A percentile compares a stretch with the other conserved stretches of the same genome.
These are phyloP conservation scores for Cytospora piceicola DNA, from an alignment of 2,329 filamentous ascomycete species.

Conservation along the genomic window DNA sequence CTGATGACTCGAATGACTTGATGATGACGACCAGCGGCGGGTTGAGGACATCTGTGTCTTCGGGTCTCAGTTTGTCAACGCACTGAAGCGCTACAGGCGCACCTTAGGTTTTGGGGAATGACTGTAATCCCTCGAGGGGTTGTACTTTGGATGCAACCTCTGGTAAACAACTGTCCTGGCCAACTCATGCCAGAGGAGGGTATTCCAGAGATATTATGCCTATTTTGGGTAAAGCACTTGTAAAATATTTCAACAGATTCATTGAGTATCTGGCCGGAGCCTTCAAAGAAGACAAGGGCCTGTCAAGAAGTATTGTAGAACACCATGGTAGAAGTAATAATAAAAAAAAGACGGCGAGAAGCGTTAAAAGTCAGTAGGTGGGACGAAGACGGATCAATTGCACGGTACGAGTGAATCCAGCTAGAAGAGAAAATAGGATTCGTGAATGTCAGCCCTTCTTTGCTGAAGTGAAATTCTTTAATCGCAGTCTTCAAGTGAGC, in stretches of 20 bases:
- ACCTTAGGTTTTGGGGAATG: too few species aligned
- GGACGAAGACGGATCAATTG: not conserved
- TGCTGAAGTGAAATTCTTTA: too few species aligned
- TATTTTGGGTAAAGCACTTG: constrained; percentile 42
- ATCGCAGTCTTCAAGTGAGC: too few species aligned
- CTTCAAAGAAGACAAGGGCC: constrained; percentile 33
- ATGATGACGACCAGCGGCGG: constrained; percentile 41
- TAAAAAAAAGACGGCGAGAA: too few species aligned
- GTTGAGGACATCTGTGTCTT: too few species aligned
- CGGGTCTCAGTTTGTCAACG: too few species aligned
- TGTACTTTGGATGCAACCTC: not conserved
- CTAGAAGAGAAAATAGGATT: not conserved
- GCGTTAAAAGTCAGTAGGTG: not conserved
- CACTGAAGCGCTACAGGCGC: too few species aligned
- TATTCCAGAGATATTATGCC: constrained; percentile 38
- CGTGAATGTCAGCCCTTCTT: too few species aligned
- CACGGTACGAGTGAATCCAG: not conserved
- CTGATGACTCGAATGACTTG: constrained; percentile 44
- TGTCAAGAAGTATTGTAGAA: constrained; percentile 33
- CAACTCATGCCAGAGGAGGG: not conserved
- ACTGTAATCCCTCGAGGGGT: too few species aligned
- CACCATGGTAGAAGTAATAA: constrained; percentile 30
- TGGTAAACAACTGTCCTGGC: not conserved
- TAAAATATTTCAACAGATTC: constrained; percentile 40
- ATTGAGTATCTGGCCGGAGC: constrained; percentile 39